Conservation (phyloP, 768 basidiomycete species). For the Leucocoprinus leucothites region DNA sequence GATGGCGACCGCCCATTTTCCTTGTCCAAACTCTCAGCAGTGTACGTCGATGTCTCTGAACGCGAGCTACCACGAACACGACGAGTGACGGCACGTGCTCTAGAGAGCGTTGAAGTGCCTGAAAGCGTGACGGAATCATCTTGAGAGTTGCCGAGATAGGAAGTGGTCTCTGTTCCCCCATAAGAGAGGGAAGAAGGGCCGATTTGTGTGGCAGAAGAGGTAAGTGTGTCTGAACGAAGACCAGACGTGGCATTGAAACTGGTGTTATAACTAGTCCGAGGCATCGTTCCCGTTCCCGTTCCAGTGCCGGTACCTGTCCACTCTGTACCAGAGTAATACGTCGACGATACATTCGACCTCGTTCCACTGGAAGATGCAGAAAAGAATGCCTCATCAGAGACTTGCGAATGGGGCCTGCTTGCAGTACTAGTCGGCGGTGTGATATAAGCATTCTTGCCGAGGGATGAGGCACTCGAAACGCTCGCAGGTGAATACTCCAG, state of each 20-base stretch:
- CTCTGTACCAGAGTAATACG: constrained; percentile 32
- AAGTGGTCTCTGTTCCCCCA: constrained; percentile 49
- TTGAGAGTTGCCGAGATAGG: constrained; percentile 56
- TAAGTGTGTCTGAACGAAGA: constrained; percentile 21
- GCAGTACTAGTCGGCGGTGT: constrained; percentile 40
- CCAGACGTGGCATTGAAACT: constrained; percentile 28
- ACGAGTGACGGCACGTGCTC: constrained; percentile 57
- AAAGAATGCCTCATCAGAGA: constrained; percentile 39
- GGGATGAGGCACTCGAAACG: constrained; percentile 61
- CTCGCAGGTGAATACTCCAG: constrained; percentile 68
- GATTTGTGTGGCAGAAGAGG: constrained; percentile 37
- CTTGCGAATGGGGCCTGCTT: constrained; percentile 30
- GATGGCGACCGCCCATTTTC: constrained; percentile 38
- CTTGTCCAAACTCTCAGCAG: constrained; percentile 52
- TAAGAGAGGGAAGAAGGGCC: constrained; percentile 51
- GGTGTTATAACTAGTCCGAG: not conserved
- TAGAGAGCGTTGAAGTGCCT: constrained; percentile 48
- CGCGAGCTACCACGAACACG: constrained; percentile 40
- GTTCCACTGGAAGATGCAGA: constrained; percentile 32
- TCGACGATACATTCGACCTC: constrained; percentile 31
- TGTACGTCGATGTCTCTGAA: constrained; percentile 39
- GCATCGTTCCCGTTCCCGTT: constrained; percentile 6
- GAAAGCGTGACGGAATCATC: constrained; percentile 36
- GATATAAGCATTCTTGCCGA: constrained; percentile 37
- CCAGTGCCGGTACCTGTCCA: constrained; percentile 13